Conservation (phyloP, 2,329 filamentous ascomycete genomes). For the Bimuria novae-zelandiae region DNA sequence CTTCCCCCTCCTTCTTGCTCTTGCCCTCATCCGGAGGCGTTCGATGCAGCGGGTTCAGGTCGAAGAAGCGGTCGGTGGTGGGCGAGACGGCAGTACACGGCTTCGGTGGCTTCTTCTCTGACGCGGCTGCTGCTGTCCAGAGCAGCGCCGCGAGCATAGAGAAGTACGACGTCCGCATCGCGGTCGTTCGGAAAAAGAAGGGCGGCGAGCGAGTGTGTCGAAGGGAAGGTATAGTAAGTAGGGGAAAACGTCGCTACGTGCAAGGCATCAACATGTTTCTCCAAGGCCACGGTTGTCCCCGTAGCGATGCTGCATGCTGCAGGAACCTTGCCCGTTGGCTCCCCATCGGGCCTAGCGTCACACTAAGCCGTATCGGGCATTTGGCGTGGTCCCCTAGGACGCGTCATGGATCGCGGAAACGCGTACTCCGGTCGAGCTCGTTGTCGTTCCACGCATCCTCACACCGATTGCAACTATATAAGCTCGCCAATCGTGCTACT, state of each 20-base stretch:
- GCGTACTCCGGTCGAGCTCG: constrained; percentile 18
- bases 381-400: constrained; percentile 13
- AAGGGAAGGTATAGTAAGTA: constrained; percentile 13
- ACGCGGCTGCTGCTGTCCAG: constrained; percentile 42
- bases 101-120: constrained; percentile 53
- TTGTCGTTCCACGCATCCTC: constrained; percentile 25
- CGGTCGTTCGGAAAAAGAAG: constrained; percentile 22
- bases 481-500: constrained; percentile 1
- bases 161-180: constrained; percentile 33
- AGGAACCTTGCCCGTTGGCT: neutral
- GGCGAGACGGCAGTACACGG: constrained; percentile 67
- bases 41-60: constrained; percentile 62
- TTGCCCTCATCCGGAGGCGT: constrained; percentile 50
- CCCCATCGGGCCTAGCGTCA: neutral
- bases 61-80: constrained; percentile 65
- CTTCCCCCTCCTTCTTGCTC: constrained; percentile 58
- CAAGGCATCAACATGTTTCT: constrained; percentile 1
- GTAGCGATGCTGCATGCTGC: neutral
- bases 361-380: constrained; percentile 4
- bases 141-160: constrained; percentile 39
- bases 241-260: neutral
- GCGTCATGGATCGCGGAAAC: constrained; percentile 29
- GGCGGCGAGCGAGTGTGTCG: constrained; percentile 9
- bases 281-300: constrained; percentile 10
- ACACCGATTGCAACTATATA: constrained; percentile 12